Base-by-base conservation (phyloP, 1,139 yeast genomes). In the Candida sp. region DNA sequence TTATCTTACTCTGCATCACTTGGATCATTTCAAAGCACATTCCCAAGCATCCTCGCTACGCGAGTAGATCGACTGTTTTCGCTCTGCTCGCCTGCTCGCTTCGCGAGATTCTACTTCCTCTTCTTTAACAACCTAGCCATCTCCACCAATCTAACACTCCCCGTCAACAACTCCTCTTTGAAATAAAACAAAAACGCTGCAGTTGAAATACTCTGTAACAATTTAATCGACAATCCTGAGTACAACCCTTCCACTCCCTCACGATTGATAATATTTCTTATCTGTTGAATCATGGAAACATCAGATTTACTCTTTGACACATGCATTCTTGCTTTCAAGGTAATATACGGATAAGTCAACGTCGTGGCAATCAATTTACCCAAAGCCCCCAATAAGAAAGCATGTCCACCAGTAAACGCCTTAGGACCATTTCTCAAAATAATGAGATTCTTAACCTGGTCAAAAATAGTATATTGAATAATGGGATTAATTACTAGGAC, bases 101-200 rank as follows among this genome's bases (percentile, higher is more conserved):
- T n/a, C n/a, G n/a, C n/a, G n/a, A n/a, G n/a, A n/a, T n/a, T n/a
- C n/a, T n/a, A 25, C 34, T 58, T 60, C 47, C 55, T 65, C 41
- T 63, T 44, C 36, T 55, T 62, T 48, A 64, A 55, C 43, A 67
- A 53, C 43, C 58, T 66, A 36, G 71, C 57, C 27, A 73, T 54
- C 47, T 65, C 69, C 41, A 79, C 71, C 48, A 80, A 58, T 49
- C 58, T 60, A 40, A 77, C 73, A 45, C 80, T 73, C n/a, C 81
- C 70, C 4, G 64, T 56, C 46, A 83, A 76, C 51, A 90, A 76
- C 63, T 87, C 93, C 62, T 91, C 97, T 68, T 91, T 91, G 67
- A 91, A 90, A 63, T 84, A 87, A 62, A 91, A 91, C 56, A 91
- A 74, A 57, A 91, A 87, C 1, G 97, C 97, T 5, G 97, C 95